These are phyloP conservation scores for Zymoseptoria ardabiliae DNA, from an alignment of 2,329 filamentous ascomycete genomes.

Conservation along the genomic window DNA sequence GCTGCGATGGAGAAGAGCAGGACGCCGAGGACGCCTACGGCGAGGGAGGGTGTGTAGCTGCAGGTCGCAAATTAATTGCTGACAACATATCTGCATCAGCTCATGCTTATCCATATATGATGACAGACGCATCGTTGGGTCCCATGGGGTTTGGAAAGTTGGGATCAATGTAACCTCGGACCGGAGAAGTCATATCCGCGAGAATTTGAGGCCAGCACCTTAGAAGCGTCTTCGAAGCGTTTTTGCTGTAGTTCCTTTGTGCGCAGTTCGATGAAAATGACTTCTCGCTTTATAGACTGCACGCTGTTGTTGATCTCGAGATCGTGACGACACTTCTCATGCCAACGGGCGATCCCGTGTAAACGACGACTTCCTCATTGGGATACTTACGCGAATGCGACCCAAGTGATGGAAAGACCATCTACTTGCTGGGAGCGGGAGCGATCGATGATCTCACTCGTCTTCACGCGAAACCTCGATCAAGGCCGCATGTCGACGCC, in stretches of 20 bases:
- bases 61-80: slow-evolving; percentile 10
- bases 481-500: neutral
- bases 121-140: slow-evolving; percentile 41
- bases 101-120: slow-evolving; percentile 37
- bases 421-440: neutral
- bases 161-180: slow-evolving; percentile 43
- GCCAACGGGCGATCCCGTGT: neutral
- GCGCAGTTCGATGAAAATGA: neutral
- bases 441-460: neutral
- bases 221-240: too few relatives aligned
- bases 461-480: neutral
- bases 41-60: slow-evolving; percentile 43
- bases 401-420: neutral
- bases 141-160: slow-evolving; percentile 45
- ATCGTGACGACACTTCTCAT: neutral
- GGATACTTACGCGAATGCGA: neutral
- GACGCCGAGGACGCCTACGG: slow-evolving; percentile 38
- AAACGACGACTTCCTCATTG: neutral
- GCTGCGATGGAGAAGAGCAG: slow-evolving; percentile 40
- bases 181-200: neutral
- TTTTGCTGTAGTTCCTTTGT: too few relatives aligned
- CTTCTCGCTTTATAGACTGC: neutral
- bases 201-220: neutral
- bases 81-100: slow-evolving; percentile 1
- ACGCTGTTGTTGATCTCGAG: neutral